These are phyloP conservation scores for Talinum fruticosum DNA, from an alignment of 148 eudicot genomes.

Conservation along the genomic window DNA sequence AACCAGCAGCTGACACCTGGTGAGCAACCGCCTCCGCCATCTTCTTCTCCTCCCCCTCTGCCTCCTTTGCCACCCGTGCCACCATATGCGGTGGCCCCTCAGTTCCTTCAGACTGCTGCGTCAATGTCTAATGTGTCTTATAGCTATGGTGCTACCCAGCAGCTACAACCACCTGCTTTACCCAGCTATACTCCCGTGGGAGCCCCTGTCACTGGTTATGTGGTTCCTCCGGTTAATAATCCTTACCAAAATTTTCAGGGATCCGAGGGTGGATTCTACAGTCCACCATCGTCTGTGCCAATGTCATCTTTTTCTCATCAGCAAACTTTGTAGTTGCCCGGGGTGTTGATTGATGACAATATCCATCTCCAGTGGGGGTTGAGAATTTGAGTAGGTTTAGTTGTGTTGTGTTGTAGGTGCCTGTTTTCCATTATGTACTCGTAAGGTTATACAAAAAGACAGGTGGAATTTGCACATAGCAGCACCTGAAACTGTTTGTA, in stretches of 20 bases:
- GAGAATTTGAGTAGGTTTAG: conserved; percentile 14
- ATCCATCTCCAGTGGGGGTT: not conserved
- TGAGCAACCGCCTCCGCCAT: conserved; percentile 58
- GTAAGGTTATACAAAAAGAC: conserved; percentile 14
- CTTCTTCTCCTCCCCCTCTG: conserved; percentile 63
- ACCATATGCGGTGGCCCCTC: conserved; percentile 50
- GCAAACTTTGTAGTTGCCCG: conserved; percentile 28
- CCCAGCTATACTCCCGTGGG: conserved; percentile 44
- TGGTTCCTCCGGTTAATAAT: conserved; percentile 36
- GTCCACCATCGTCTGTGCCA: conserved; percentile 51
- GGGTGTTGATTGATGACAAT: not conserved
- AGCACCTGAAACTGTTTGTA: conserved; percentile 26
- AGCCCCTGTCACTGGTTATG: conserved; percentile 36
- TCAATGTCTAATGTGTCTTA: conserved; percentile 41
- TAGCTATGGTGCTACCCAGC: conserved; percentile 45
- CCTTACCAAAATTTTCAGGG: conserved; percentile 52
- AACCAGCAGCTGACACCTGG: conserved; percentile 32
- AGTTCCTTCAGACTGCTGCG: conserved; percentile 52
- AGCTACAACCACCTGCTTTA: conserved; percentile 36
- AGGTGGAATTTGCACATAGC: conserved; percentile 28
- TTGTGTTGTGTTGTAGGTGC: conserved; percentile 11
- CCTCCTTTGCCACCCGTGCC: conserved; percentile 67
- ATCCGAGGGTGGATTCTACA: conserved; percentile 59
- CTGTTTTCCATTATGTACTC: conserved; percentile 17
- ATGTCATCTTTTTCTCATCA: conserved; percentile 64